Base-by-base conservation (phyloP, 805 yeast genomes). In the Teunomyces kruisii region DNA sequence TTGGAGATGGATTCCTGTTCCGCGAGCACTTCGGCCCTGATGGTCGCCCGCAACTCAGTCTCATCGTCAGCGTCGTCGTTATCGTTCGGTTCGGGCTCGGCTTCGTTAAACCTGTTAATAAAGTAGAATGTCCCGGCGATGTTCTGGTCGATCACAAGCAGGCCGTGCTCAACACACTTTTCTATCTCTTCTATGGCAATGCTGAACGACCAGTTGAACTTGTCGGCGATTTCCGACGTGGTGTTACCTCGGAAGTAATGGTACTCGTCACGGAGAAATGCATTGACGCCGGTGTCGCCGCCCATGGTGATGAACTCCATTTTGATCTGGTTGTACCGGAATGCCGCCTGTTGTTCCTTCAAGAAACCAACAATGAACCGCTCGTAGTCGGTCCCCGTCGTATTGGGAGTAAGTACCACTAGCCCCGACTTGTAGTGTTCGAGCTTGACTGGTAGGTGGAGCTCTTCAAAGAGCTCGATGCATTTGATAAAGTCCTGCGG, bases 401-500 rank as follows among this genome's bases (percentile, higher is more conserved):
- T 52, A 9, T 47, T 51, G 32, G 56, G 52, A 9, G 66, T 55
- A 16, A 72, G 45, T 2, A 72, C 73, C 12, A 56, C 56, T 12
- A 72, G 45, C 1, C 72, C 75, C 0, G 69, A 61, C 19, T 56
- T 54, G 49, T 69, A 72, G 6, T 54, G 47, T 39, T 59, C 61
- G 45, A 76, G 50, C 2, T 64, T 57, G 26, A 85, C 62, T 0
- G 92, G 89, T 12, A 92, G 66, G 6, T 78, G 71, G 36, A 90
- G 65, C 6, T 55, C 56, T 6, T 77, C 81, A 55, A 89, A 81
- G 10, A 72, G 59, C 22, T 70, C 72, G 43, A 88, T 75, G 0
- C 96, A 82, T 38, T 76, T 78, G 41, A 65, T 72, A 41, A 92
- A 67, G 52, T 88, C 95, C 17, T 63, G 64, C 0, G 97, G 88